Evolutionary conservation across 768 basidiomycete species (phyloP).

Genomic region (Hypholoma fasciculare): DNA sequence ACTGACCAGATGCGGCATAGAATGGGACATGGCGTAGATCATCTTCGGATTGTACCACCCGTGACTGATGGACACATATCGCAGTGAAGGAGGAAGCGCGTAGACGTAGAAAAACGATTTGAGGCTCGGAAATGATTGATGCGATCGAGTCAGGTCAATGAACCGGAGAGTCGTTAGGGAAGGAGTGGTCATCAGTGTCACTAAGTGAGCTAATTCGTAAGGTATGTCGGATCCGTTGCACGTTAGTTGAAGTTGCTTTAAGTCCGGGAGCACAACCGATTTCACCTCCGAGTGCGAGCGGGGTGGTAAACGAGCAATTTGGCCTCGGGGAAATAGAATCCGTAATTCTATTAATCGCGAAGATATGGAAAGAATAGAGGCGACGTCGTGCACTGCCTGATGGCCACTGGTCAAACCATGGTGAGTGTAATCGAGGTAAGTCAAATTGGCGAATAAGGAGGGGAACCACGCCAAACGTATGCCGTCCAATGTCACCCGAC

Average conservation of each 20-base stretch:
- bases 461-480: constrained; percentile 64
- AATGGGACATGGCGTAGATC: constrained; percentile 33
- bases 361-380: constrained; percentile 58
- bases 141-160: constrained; percentile 39
- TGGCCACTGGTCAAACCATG: constrained; percentile 64
- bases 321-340: constrained; percentile 51
- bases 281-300: constrained; percentile 27
- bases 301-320: constrained; percentile 21
- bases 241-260: constrained; percentile 47
- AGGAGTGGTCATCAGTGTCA: constrained; percentile 51
- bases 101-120: constrained; percentile 47
- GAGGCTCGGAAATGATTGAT: constrained; percentile 42
- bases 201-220: constrained; percentile 53
- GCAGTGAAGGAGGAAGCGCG: constrained; percentile 38
- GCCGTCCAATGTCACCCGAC: constrained; percentile 59
- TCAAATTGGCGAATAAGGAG: constrained; percentile 60
- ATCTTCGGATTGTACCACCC: constrained; percentile 48
- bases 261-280: constrained; percentile 41
- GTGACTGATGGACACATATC: constrained; percentile 38
- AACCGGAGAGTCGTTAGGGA: constrained; percentile 48
- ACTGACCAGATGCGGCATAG: constrained; percentile 32
- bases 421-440: constrained; percentile 69
- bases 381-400: constrained; percentile 56
- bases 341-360: constrained; percentile 51
- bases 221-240: constrained; percentile 60